Base-by-base conservation (phyloP, 306 rosid species). In the Corylus heterophylla region DNA sequence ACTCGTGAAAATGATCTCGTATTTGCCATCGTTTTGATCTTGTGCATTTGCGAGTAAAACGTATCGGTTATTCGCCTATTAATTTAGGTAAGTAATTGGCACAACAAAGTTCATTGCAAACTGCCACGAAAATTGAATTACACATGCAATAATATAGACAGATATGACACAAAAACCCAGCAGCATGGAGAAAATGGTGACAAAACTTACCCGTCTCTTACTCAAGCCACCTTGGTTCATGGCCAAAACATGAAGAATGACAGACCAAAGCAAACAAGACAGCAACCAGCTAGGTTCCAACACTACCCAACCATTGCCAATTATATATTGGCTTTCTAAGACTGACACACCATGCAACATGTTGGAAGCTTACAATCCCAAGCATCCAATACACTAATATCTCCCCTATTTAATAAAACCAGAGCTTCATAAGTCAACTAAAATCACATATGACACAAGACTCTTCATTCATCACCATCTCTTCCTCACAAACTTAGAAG, bases 391-490 rank as follows among this genome's bases (percentile, higher is more conserved):
- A 79, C 69, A 85, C 84, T 83, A 88, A 80, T 73, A 75, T 73
- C 66, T 58, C 74, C 82, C 58, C 87, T 78, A 83, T 69, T 69
- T 80, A 22, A 78, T 42, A 42, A 83, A 55, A 54, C 87, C 82
- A 82, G 71, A 79, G 75, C 88, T 85, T 79, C 85, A 81, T 81
- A 78, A 76, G 86, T 76, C 85, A 79, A 81, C 89, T 87, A 86
- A 79, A 83, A 83, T 74, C 83, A 74, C 74, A 76, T 80, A 83
- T 81, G 84, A 84, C 82, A 81, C 86, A 58, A 66, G 81, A 76
- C 29, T 73, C 76, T 85, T 66, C 73, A 54, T 75, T 82, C 67
- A 81, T 42, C 76, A 69, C 61, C 72, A 75, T 74, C 55, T 80
- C 76, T 78, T 71, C 70, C 67, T 61, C 69, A 78, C 69, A 76